phyloP scores from a whole-genome alignment of 441 rosid species.

The Euphorbia celastroides region DNA sequence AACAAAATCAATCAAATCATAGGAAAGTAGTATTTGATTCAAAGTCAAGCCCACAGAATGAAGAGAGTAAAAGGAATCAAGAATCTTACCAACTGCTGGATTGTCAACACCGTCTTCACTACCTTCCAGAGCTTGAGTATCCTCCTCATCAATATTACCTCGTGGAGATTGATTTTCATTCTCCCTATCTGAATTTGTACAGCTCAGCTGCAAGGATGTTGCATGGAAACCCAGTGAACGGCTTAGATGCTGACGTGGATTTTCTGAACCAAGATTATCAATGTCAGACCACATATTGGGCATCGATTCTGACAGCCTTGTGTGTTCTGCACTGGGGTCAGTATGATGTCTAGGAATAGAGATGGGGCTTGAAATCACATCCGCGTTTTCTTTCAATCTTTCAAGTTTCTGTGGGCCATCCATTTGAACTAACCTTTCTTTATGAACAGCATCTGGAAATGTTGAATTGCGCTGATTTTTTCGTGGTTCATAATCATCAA shows the following conservation, averaged over 20 bases:
- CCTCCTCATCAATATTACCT: constrained; percentile 24
- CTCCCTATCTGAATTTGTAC: constrained; percentile 25
- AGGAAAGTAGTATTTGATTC: no score
- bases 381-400: constrained; percentile 22
- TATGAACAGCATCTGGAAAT: constrained; percentile 24
- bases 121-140: constrained; percentile 25
- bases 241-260: constrained; percentile 41
- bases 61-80: neutral
- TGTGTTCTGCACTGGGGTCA: constrained; percentile 27
- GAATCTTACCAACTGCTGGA: constrained; percentile 56
- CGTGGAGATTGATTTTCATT: constrained; percentile 25
- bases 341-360: constrained; percentile 33
- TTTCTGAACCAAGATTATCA: constrained; percentile 27
- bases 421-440: constrained; percentile 24
- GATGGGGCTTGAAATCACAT: constrained; percentile 44
- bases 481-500: constrained; percentile 36
- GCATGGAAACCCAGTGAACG: constrained; percentile 54
- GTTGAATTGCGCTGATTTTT: constrained; percentile 22
- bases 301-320: constrained; percentile 55
- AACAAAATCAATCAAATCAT: no score
- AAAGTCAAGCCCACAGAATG: neutral
- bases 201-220: constrained; percentile 35
- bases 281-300: constrained; percentile 47
- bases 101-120: constrained; percentile 27
- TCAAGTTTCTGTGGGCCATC: constrained; percentile 25